phyloP scores from a whole-genome alignment of 306 rosid species.

The Sesbania bispinosa region DNA sequence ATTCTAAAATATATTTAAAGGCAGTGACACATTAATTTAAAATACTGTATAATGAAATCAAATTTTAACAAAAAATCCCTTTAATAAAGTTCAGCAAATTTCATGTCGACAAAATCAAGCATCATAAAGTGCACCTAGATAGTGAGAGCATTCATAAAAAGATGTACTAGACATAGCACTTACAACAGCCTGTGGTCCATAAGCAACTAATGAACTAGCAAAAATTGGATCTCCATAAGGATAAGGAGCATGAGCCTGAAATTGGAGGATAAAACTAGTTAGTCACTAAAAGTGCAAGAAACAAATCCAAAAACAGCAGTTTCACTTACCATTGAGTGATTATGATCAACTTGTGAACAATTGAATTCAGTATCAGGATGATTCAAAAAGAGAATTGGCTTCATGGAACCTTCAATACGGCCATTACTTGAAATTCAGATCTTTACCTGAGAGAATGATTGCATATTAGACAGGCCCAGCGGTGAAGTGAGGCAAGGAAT shows the following conservation, averaged over 20 bases:
- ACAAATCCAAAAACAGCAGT: constrained; percentile 8
- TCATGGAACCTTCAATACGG: constrained; percentile 46
- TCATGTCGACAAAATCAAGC: background rate
- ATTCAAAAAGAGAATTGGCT: constrained; percentile 41
- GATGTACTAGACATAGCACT: constrained; percentile 27
- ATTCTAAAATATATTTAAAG: constrained; percentile 23
- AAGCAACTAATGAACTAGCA: constrained; percentile 43
- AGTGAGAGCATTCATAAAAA: background rate
- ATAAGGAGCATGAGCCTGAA: constrained; percentile 57
- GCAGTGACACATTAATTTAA: background rate
- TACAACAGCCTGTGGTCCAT: constrained; percentile 61
- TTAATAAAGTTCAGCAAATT: background rate
- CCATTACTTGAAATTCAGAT: constrained; percentile 36
- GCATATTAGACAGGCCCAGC: constrained; percentile 8
- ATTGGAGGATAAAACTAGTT: constrained; percentile 17
- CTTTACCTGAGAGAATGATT: constrained; percentile 40
- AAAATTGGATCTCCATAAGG: constrained; percentile 56
- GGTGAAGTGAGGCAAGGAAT: background rate
- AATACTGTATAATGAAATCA: background rate
- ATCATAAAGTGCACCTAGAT: background rate
- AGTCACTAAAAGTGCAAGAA: constrained; percentile 4
- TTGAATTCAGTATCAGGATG: constrained; percentile 36
- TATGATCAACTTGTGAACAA: constrained; percentile 43
- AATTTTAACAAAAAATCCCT: background rate
- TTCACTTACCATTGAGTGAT: constrained; percentile 57